Conservation (phyloP, 108 stramenopile species). For the Nitzschia sp. region DNA sequence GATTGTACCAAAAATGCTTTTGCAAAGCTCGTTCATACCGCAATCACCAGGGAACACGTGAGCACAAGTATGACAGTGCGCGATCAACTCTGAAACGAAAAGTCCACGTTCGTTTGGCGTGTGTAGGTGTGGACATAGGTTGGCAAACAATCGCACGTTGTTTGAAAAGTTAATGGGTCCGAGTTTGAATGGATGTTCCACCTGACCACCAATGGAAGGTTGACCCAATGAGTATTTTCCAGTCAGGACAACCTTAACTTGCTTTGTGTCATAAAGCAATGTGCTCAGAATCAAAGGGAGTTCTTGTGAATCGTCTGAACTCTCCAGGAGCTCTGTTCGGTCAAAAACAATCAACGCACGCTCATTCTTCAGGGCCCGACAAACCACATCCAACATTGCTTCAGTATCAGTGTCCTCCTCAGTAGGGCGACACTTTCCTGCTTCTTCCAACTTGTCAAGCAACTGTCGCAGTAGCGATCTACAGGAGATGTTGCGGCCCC, state of each 20-base stretch:
- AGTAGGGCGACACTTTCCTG: slow-evolving; percentile 29
- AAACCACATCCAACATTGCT: slow-evolving; percentile 41
- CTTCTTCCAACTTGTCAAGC: slow-evolving; percentile 45
- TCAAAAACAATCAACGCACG: slow-evolving; percentile 74
- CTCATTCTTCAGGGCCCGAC: slow-evolving; percentile 42
- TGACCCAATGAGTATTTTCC: slow-evolving; percentile 42
- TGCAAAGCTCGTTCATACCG: slow-evolving; percentile 21
- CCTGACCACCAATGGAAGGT: slow-evolving; percentile 53
- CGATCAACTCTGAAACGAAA: slow-evolving; percentile 38
- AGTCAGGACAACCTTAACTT: slow-evolving; percentile 62
- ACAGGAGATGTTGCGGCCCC: slow-evolving; percentile 30
- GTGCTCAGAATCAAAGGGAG: slow-evolving; percentile 66
- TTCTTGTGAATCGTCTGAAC: slow-evolving; percentile 51
- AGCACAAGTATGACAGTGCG: slow-evolving; percentile 31
- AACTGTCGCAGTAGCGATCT: slow-evolving; percentile 40
- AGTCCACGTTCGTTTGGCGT: slow-evolving; percentile 59
- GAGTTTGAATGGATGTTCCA: slow-evolving; percentile 54
- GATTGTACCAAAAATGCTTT: slow-evolving; percentile 33
- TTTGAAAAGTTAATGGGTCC: slow-evolving; percentile 62
- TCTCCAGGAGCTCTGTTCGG: slow-evolving; percentile 52
- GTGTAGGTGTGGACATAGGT: slow-evolving; percentile 69
- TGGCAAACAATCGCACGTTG: slow-evolving; percentile 64
- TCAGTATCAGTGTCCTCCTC: slow-evolving; percentile 49
- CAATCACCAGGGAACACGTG: slow-evolving; percentile 36
- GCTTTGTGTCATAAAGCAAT: slow-evolving; percentile 60